A percentile compares a stretch with the other conserved stretches of the same genome.
These are phyloP conservation scores for Planoprotostelium fungivorum DNA, from an alignment of 78 protist genomes.

Conservation along the genomic window DNA sequence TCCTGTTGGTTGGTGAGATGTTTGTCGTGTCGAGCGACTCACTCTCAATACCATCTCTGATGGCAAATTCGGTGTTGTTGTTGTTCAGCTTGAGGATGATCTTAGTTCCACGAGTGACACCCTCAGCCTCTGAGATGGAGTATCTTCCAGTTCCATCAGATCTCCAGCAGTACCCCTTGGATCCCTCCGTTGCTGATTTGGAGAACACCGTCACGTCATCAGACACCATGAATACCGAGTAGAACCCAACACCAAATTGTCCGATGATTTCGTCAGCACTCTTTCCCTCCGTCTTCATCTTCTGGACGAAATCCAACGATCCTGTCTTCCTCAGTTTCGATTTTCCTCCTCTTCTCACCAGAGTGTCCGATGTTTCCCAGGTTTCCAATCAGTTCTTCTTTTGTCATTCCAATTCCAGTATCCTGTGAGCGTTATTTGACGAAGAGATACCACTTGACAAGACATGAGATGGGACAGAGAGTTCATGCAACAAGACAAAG, in stretches of 20 bases:
- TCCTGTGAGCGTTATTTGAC: conserved; percentile 63
- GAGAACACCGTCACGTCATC: conserved; percentile 57
- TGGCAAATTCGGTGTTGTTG: conserved; percentile 54
- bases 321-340: too few species aligned
- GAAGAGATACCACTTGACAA: too few species aligned
- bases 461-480: too few species aligned
- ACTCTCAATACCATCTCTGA: conserved; percentile 3
- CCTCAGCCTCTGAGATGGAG: conserved; percentile 71
- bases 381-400: conserved; percentile 85
- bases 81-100: conserved; percentile 73
- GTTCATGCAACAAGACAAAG: too few species aligned
- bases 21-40: neutral
- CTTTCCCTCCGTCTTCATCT: neutral
- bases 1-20: neutral
- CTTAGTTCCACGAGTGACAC: conserved; percentile 87
- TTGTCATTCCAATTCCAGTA: conserved; percentile 96
- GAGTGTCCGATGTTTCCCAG: conserved; percentile 94
- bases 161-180: conserved; percentile 50
- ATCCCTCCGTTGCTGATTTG: conserved; percentile 9
- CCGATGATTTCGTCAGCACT: conserved; percentile 83
- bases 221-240: conserved; percentile 94
- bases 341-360: too few species aligned
- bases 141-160: conserved; percentile 68
- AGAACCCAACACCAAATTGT: conserved; percentile 99
- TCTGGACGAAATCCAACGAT: conserved; percentile 17